These are phyloP conservation scores for Cytospora leucostoma DNA, from an alignment of 2,329 filamentous ascomycete genomes.

Conservation along the genomic window DNA sequence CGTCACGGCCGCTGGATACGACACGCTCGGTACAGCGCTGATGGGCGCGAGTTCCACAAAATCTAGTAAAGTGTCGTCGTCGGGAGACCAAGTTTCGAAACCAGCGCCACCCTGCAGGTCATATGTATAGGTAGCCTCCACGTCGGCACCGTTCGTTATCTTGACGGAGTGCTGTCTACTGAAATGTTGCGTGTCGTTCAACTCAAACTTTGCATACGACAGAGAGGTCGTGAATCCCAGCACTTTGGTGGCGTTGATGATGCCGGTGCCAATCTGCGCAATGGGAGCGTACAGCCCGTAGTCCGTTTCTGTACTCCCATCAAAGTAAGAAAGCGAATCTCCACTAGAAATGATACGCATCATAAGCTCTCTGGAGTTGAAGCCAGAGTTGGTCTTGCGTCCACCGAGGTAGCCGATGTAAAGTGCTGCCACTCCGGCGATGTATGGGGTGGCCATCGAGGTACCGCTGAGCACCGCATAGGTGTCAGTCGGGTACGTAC, in stretches of 20 bases:
- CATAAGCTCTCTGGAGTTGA: constrained; percentile 15
- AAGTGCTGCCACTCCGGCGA: constrained; percentile 42
- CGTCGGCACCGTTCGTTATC: constrained; percentile 20
- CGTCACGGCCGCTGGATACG: constrained; percentile 5
- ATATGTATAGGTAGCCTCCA: constrained; percentile 21
- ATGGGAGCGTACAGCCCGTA: constrained; percentile 39
- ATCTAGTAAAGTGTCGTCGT: not conserved
- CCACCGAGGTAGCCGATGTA: constrained; percentile 31
- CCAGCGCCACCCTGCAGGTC: constrained; percentile 19
- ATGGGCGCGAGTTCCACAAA: constrained; percentile 18
- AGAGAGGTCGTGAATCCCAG: constrained; percentile 44
- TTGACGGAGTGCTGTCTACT: constrained; percentile 24
- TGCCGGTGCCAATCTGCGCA: constrained; percentile 48
- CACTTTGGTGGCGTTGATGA: constrained; percentile 49
- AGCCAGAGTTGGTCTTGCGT: constrained; percentile 15
- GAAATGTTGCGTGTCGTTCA: constrained; percentile 53
- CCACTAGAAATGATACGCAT: constrained; percentile 18
- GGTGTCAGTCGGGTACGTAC: constrained; percentile 38
- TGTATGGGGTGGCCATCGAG: constrained; percentile 49
- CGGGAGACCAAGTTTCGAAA: constrained; percentile 18
- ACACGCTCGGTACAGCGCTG: constrained; percentile 11
- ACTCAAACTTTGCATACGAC: constrained; percentile 44
- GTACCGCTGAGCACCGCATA: constrained; percentile 49
- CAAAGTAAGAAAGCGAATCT: constrained; percentile 13
- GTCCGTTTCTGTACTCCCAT: constrained; percentile 13